Conservation (phyloP, 495 filamentous ascomycete genomes). For the Xylaria intraflava region DNA sequence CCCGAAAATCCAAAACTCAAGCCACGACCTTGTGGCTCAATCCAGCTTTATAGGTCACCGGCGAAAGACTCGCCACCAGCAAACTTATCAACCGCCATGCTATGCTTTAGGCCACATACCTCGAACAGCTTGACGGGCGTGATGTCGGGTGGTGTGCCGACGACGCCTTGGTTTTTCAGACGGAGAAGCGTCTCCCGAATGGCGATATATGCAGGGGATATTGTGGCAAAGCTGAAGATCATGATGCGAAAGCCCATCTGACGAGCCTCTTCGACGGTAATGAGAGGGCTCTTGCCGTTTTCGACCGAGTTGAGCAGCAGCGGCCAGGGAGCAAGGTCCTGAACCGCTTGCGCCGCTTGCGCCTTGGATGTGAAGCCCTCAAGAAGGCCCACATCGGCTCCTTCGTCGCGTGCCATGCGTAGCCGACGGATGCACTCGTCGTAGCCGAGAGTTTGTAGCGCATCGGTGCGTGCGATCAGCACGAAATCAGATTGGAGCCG, state of each 20-base stretch:
- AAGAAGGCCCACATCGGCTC: conserved; percentile 59
- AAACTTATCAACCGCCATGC: conserved; percentile 49
- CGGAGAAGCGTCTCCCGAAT: conserved; percentile 40
- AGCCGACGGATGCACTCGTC: conserved; percentile 36
- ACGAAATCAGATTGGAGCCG: conserved; percentile 50
- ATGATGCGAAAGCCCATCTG: conserved; percentile 61
- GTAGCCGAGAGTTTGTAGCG: conserved; percentile 53
- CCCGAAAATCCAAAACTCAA: neutral
- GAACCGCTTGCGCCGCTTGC: conserved; percentile 43
- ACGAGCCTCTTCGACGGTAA: conserved; percentile 49
- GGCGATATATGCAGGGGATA: conserved; percentile 48
- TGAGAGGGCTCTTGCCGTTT: conserved; percentile 52
- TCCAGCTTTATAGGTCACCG: conserved; percentile 3
- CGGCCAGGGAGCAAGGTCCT: conserved; percentile 52
- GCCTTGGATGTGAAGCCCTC: conserved; percentile 56
- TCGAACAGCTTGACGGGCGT: conserved; percentile 29
- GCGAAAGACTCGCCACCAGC: conserved; percentile 41
- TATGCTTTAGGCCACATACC: conserved; percentile 53
- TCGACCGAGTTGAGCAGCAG: conserved; percentile 60
- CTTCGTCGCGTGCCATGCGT: conserved; percentile 47
- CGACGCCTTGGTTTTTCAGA: conserved; percentile 45
- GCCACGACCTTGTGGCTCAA: neutral
- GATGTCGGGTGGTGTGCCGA: conserved; percentile 41
- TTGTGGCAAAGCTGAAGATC: conserved; percentile 51
- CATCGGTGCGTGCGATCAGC: conserved; percentile 60